Evolutionary conservation across 2,329 filamentous ascomycete species (phyloP), one percentile per base, ranked within the genome.

Genomic region (Fusarium sp.): DNA sequence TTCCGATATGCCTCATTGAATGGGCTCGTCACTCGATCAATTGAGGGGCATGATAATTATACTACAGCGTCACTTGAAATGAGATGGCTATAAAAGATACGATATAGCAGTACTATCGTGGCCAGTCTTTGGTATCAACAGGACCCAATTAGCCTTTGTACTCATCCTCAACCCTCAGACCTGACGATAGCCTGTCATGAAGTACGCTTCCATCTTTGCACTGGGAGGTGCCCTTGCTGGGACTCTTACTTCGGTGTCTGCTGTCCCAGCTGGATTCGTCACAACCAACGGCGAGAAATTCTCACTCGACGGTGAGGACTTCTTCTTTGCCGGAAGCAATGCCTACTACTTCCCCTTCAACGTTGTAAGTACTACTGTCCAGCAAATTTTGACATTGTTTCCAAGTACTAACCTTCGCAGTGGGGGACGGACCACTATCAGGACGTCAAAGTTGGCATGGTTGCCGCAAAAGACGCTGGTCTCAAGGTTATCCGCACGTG

Each of bases 241-340:
- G 36, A 43, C 18, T 4, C 54, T 54, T 23, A 23, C 18, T 23
- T 23, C 18, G 1, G 65, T 16, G 6, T 6, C 61, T 10, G 68
- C 68, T 13, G 74, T 64, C 3, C 72, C 73, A 12, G 72, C 71
- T 43, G 83, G 84, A 0, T 87, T 88, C 56, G 84, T 88, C 16
- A 85, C 83, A 4, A 81, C 84, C 0, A 79, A 85, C 3, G 86
- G 84, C 7, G 80, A 78, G 2, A 84, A 84, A 61, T 89, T 89
- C 76, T 78, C 84, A 73, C 81, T 89, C 6, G 82, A 88, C 48
- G 87, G 87, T 59, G 80, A 86, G 63, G 82, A 85, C 65, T 88
- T 88, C 71, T 84, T 87, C 76, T 89, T 88, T 70, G 87, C 87
- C 2, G 87, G 87, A 1, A 86, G 82, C 66, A 89, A 89, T 74